These are phyloP conservation scores for Phoma sp. DNA, from an alignment of 2,329 filamentous ascomycete genomes.

Conservation along the genomic window DNA sequence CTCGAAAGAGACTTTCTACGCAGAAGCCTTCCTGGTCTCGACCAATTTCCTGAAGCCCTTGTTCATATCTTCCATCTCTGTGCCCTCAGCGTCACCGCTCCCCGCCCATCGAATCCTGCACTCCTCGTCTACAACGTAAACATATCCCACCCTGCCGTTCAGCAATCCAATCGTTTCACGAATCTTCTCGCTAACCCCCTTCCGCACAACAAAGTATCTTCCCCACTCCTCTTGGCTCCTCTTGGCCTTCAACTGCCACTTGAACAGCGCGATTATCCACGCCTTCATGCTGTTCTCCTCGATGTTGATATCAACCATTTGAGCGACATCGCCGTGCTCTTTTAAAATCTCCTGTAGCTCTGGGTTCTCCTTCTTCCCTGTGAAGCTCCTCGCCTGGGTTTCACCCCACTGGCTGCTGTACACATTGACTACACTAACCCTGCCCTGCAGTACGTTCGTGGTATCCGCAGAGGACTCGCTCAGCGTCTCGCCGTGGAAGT, in stretches of 20 bases:
- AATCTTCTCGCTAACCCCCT: slow-evolving; percentile 61
- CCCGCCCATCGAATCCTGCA: slow-evolving; percentile 95
- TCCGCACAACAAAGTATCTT: slow-evolving; percentile 65
- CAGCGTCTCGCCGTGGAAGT: slow-evolving; percentile 81
- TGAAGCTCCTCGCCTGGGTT: slow-evolving; percentile 76
- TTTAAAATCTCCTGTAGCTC: slow-evolving; percentile 69
- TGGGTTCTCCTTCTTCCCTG: slow-evolving; percentile 67
- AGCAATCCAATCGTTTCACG: slow-evolving; percentile 70
- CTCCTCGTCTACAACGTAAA: slow-evolving; percentile 85
- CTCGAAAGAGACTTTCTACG: not conserved
- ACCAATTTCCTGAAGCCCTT: slow-evolving; percentile 66
- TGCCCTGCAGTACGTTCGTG: slow-evolving; percentile 74
- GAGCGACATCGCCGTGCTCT: slow-evolving; percentile 61
- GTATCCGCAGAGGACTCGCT: slow-evolving; percentile 64
- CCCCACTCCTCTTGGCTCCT: slow-evolving; percentile 59
- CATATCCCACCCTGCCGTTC: slow-evolving; percentile 92
- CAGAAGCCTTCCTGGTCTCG: slow-evolving; percentile 4
- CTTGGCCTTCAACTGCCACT: slow-evolving; percentile 56
- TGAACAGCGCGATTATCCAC: slow-evolving; percentile 62
- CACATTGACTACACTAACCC: slow-evolving; percentile 77
- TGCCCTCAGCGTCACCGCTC: slow-evolving; percentile 70
- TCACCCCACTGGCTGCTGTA: slow-evolving; percentile 83
- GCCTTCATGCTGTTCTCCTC: slow-evolving; percentile 77
- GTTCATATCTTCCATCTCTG: slow-evolving; percentile 71
- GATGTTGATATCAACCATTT: slow-evolving; percentile 85